Conservation (phyloP, 2,329 filamentous ascomycete genomes). For the Pseudogymnoascus verrucosus region DNA sequence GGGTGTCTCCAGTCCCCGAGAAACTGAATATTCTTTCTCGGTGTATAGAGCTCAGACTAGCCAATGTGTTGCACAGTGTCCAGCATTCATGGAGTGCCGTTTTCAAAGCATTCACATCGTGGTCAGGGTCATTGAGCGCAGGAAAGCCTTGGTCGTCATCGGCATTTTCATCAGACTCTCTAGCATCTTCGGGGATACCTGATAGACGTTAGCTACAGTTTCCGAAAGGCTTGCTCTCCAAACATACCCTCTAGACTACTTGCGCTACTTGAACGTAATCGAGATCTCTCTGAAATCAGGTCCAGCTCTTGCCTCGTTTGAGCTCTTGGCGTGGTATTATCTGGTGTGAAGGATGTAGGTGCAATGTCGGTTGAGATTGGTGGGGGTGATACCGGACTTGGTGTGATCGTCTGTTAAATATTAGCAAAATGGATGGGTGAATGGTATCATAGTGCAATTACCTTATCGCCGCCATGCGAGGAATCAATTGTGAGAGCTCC, state of each 20-base stretch:
- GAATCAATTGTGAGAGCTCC: slow-evolving; percentile 3
- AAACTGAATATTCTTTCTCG: slow-evolving; percentile 71
- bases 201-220: slow-evolving; percentile 21
- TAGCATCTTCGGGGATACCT: slow-evolving; percentile 31
- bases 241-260: slow-evolving; percentile 68
- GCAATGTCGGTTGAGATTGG: slow-evolving; percentile 71
- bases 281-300: slow-evolving; percentile 42
- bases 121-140: slow-evolving; percentile 33
- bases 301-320: slow-evolving; percentile 74
- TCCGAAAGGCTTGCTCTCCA: slow-evolving; percentile 9
- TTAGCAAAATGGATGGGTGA: background rate
- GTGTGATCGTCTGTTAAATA: slow-evolving; percentile 19
- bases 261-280: slow-evolving; percentile 57
- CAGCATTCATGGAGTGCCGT: slow-evolving; percentile 81
- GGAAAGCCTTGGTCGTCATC: slow-evolving; percentile 32
- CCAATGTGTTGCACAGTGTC: slow-evolving; percentile 87
- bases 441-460: slow-evolving; percentile 12
- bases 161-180: slow-evolving; percentile 45
- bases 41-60: slow-evolving; percentile 75
- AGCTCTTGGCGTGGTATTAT: slow-evolving; percentile 69
- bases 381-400: slow-evolving; percentile 42
- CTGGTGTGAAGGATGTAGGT: slow-evolving; percentile 55
- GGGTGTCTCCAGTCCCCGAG: slow-evolving; percentile 61
- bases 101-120: slow-evolving; percentile 60
- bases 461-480: slow-evolving; percentile 20